phyloP scores from a whole-genome alignment of 2,329 filamentous ascomycete species.

The Pseudopyricularia javanii region DNA sequence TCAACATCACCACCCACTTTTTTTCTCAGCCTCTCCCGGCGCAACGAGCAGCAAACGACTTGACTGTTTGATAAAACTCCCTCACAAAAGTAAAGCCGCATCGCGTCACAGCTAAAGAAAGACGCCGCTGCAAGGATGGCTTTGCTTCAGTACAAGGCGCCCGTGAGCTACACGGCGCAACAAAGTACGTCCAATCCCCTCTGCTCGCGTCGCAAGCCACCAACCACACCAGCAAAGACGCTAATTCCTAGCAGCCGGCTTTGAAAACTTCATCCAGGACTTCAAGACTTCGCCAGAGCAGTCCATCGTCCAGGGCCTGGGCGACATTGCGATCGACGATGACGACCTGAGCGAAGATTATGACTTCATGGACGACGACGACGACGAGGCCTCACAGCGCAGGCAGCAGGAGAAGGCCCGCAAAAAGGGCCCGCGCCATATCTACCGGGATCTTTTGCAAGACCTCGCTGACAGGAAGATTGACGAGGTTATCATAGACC shows the following conservation, averaged over 20 bases:
- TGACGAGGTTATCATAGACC: conserved; percentile 70
- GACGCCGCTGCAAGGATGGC: conserved; percentile 46
- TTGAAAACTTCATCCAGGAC: conserved; percentile 75
- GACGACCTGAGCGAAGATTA: conserved; percentile 82
- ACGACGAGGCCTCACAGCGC: conserved; percentile 41
- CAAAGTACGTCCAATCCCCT: conserved; percentile 45
- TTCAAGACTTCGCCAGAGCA: conserved; percentile 72
- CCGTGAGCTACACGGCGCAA: conserved; percentile 81
- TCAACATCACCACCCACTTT: neutral
- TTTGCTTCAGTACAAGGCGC: conserved; percentile 65
- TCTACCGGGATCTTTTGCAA: conserved; percentile 83
- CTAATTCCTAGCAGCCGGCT: conserved; percentile 42
- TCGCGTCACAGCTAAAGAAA: neutral
- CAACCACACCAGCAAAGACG: neutral
- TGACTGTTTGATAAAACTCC: neutral
- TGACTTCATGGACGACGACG: conserved; percentile 81
- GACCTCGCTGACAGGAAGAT: conserved; percentile 70
- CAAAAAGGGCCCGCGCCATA: conserved; percentile 52
- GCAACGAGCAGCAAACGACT: neutral
- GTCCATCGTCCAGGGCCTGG: conserved; percentile 68
- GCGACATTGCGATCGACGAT: conserved; percentile 75
- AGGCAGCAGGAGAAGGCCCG: conserved; percentile 36
- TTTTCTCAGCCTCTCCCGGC: neutral
- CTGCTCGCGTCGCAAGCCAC: no score
- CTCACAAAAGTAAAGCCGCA: neutral